These are phyloP conservation scores for Penicillium rolfsii DNA, from an alignment of 2,329 filamentous ascomycete species.

Conservation along the genomic window DNA sequence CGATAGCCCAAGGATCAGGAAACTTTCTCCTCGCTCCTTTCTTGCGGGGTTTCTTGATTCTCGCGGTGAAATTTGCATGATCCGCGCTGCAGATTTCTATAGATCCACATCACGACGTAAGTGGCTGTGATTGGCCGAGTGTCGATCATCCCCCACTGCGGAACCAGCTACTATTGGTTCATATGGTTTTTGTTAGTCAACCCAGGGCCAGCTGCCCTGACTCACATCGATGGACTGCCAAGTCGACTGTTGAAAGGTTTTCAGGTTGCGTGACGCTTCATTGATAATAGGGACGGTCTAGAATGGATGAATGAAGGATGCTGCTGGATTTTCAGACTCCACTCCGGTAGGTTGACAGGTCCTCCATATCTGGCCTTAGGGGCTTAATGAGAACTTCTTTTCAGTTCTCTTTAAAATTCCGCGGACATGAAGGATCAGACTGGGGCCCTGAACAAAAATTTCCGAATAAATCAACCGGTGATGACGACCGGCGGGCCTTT, in stretches of 20 bases:
- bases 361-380: no score
- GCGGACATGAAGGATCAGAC: no score
- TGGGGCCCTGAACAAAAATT: no score
- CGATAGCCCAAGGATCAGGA: neutral
- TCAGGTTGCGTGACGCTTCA: neutral
- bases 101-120: slow-evolving; percentile 5
- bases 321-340: no score
- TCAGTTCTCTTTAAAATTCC: no score
- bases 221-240: slow-evolving; percentile 3
- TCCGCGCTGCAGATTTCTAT: slow-evolving; percentile 8
- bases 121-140: slow-evolving; percentile 3
- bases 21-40: neutral
- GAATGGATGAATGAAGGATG: no score
- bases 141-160: neutral
- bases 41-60: slow-evolving; percentile 2
- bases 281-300: neutral
- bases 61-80: slow-evolving; percentile 7
- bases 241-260: slow-evolving; percentile 4
- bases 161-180: neutral
- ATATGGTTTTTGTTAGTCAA: neutral
- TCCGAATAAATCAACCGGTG: no score
- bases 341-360: no score
- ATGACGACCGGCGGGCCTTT: no score
- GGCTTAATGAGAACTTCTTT: no score
- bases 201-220: neutral